These are phyloP conservation scores for Prunella vulgaris DNA, from an alignment of 257 asterid species.

Conservation along the genomic window DNA sequence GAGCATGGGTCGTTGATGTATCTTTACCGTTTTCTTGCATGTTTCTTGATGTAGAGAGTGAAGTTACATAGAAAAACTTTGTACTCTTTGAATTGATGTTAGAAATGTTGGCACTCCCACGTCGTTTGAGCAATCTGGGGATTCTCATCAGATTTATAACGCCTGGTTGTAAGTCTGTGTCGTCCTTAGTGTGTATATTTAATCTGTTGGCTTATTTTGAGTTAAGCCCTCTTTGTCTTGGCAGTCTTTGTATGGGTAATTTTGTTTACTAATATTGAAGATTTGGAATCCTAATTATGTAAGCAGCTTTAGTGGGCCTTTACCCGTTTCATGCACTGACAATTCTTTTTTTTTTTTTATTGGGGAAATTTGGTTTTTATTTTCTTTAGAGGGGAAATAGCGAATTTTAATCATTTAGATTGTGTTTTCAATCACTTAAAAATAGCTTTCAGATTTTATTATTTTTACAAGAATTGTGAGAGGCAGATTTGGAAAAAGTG, in stretches of 20 bases:
- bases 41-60: slow-evolving; percentile 6
- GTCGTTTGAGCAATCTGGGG: not conserved
- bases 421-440: too few species aligned
- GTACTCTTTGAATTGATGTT: not conserved
- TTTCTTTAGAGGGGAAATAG: too few species aligned
- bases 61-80: not conserved
- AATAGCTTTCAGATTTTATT: too few species aligned
- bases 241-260: not conserved
- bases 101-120: not conserved
- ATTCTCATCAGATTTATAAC: not conserved
- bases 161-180: not conserved
- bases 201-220: too few species aligned
- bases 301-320: too few species aligned
- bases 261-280: not conserved
- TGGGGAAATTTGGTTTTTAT: too few species aligned
- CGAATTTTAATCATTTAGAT: too few species aligned
- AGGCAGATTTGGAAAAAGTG: too few species aligned
- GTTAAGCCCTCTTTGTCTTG: not conserved
- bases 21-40: not conserved
- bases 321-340: not conserved
- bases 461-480: too few species aligned
- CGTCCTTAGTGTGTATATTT: not conserved
- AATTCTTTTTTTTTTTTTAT: too few species aligned
- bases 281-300: not conserved
- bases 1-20: not conserved